Evolutionary conservation across 1,139 yeast genomes (phyloP), one percentile per base, ranked within the genome.

Genomic region (Suhomyces wounanorum): DNA sequence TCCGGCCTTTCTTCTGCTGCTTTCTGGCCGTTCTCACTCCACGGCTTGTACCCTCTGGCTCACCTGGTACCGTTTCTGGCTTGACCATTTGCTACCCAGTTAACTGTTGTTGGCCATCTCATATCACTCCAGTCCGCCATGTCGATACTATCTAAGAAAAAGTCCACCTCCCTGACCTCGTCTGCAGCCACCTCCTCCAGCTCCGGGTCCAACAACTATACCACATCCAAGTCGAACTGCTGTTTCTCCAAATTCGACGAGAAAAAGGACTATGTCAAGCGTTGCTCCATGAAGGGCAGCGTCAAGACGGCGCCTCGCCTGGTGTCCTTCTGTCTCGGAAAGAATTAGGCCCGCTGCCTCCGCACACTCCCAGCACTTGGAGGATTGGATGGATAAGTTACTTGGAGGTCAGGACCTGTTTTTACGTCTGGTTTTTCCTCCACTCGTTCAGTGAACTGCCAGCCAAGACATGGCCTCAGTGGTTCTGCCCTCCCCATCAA

Each of bases 251-350:
- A 68, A 55, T 74, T 74, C 60, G 79, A 74, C 56, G 79, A 74
- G 55, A 74, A 74, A 67, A 72, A 75, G 60, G 81, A 76, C 60
- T 76, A 76, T 57, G 68, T 61, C 28, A 72, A 71, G 55, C 67
- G 81, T 54, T 76, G 79, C 61, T 63, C 66, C 38, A 47, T 65
- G 57, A 71, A 68, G 58, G 57, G 65, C 40, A 41, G 45, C 16
- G 53, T 47, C 40, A 59, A 58, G 52, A 58, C 60, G n/a, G 43
- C 47, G 42, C 78, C 78, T 13, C 54, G 66, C 38, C 57, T 74
- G 16, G 72, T 73, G 16, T 67, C 72, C 41, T 73, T 75, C 59
- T 73, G 79, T 56, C 66, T 75, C 60, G 73, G 76, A 45, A 72
- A 72, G 58, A 63, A 65, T 44, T 54, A 39, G 45, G 33, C 2